Evolutionary conservation across 495 filamentous ascomycete species (phyloP).

Genomic region (Tricharina praecox): DNA sequence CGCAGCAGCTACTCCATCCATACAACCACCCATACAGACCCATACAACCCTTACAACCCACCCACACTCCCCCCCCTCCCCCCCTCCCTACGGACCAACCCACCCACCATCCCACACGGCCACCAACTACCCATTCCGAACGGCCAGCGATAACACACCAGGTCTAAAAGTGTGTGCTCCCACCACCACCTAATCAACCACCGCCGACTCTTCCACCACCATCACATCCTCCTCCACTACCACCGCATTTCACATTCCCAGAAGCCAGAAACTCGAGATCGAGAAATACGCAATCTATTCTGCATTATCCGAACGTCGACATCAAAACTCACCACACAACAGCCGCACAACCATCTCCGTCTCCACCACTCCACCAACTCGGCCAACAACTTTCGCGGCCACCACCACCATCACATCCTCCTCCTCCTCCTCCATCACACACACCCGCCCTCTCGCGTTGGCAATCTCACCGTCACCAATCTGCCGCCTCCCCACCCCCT

Average conservation of each 20-base stretch:
- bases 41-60: too few relatives aligned
- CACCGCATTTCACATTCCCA: not conserved
- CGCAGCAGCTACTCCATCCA: too few relatives aligned
- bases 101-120: not conserved
- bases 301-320: not conserved
- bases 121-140: not conserved
- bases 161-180: not conserved
- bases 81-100: too few relatives aligned
- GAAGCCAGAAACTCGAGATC: slow-evolving; percentile 3
- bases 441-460: not conserved
- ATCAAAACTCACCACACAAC: not conserved
- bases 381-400: too few relatives aligned
- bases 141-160: not conserved
- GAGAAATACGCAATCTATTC: not conserved
- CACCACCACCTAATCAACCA: not conserved
- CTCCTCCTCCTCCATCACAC: too few relatives aligned
- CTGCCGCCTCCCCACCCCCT: not conserved
- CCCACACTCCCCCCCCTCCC: too few relatives aligned
- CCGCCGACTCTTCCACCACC: not conserved
- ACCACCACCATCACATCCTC: too few relatives aligned
- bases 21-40: too few relatives aligned
- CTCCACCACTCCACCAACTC: too few relatives aligned
- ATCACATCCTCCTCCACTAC: not conserved
- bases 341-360: too few relatives aligned
- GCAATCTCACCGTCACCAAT: not conserved